phyloP scores from a whole-genome alignment of 2,329 filamentous ascomycete species.

The Trichoderma endophyticum region DNA sequence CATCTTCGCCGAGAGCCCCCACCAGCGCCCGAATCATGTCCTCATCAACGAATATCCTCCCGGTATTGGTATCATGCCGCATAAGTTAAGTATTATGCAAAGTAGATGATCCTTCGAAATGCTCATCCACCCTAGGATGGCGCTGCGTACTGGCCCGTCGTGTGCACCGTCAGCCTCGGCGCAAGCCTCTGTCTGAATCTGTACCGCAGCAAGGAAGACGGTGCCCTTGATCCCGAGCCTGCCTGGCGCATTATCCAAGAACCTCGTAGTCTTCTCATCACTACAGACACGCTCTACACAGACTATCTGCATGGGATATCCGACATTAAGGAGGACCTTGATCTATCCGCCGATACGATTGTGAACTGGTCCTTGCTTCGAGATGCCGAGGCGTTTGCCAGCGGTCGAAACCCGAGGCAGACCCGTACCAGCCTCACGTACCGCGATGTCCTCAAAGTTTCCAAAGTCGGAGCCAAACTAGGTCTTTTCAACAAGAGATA shows the following conservation, averaged over 20 bases:
- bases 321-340: conserved; percentile 61
- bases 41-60: conserved; percentile 89
- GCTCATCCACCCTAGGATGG: conserved; percentile 61
- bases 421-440: conserved; percentile 74
- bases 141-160: conserved; percentile 77
- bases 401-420: conserved; percentile 55
- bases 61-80: conserved; percentile 93
- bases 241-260: conserved; percentile 71
- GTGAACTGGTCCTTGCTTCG: conserved; percentile 72
- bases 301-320: conserved; percentile 73
- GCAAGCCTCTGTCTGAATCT: conserved; percentile 75
- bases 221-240: conserved; percentile 51
- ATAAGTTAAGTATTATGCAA: conserved; percentile 56
- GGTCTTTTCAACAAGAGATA: conserved; percentile 47
- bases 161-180: conserved; percentile 86
- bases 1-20: conserved; percentile 64
- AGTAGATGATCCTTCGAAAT: conserved; percentile 20
- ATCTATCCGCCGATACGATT: conserved; percentile 58
- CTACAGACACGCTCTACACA: conserved; percentile 64
- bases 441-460: conserved; percentile 81
- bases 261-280: conserved; percentile 75
- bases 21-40: conserved; percentile 80
- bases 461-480: conserved; percentile 67
- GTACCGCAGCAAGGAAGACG: conserved; percentile 60
- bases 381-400: conserved; percentile 42